These are phyloP conservation scores for Cryphonectria parasitica DNA, from an alignment of 2,329 filamentous ascomycete species.

Conservation along the genomic window DNA sequence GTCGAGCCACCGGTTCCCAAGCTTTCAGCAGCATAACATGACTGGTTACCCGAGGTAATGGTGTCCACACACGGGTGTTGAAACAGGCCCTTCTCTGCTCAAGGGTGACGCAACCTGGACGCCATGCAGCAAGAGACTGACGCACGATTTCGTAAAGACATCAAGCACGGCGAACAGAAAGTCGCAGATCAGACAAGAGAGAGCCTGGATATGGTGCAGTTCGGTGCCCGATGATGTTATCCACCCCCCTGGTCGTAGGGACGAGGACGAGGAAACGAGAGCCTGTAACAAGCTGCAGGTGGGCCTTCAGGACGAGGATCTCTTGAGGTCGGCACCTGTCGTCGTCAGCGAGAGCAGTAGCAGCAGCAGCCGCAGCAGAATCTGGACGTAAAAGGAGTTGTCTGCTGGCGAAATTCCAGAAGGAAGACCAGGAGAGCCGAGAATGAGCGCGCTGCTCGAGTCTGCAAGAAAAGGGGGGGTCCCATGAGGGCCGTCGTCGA, in stretches of 20 bases:
- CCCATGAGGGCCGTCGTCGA: not conserved
- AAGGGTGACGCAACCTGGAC: conserved; percentile 1
- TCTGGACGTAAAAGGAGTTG: not conserved
- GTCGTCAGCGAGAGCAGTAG: not conserved
- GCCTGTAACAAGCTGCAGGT: not conserved
- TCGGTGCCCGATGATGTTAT: conserved; percentile 5
- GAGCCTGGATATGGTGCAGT: conserved; percentile 1
- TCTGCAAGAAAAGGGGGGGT: not conserved
- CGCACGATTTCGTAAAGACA: conserved; percentile 1
- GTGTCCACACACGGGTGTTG: not conserved
- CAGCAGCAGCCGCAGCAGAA: not conserved
- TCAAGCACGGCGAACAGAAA: conserved; percentile 1
- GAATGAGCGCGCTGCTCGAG: not conserved
- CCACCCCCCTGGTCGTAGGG: not conserved
- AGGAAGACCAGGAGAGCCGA: not conserved
- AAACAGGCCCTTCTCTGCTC: not conserved
- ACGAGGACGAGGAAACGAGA: not conserved
- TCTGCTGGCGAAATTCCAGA: not conserved
- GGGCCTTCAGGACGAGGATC: not conserved
- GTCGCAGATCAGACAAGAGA: not conserved
- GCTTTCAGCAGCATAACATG: not conserved
- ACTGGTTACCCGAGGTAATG: not conserved
- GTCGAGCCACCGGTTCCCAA: not conserved
- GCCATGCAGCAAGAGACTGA: not conserved
- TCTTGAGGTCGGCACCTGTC: not conserved